Evolutionary conservation across 2,329 filamentous ascomycete genomes (phyloP), one percentile per base, ranked within the genome.

Genomic region (Colletotrichum neosansevieriae): DNA sequence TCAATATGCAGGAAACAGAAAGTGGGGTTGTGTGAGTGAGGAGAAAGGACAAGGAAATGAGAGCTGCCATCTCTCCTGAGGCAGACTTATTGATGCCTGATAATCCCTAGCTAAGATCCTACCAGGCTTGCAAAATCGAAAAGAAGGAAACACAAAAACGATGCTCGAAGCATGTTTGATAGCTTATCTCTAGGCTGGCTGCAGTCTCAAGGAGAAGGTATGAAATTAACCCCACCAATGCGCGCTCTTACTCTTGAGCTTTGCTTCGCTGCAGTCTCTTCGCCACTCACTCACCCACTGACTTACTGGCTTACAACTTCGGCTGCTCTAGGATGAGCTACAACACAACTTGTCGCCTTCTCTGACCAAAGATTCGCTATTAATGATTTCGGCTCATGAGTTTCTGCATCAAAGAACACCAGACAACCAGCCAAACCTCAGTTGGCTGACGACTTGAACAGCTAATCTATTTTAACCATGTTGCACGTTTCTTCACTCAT

Each of bases 51-150:
- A 40, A 50, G 32, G 44, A 40, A 19, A 44, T 61, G 47, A 53
- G 36, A 15, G 45, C 34, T 6, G 51, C 36, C 51, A 19, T 54
- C 51, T 36, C 58, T 53, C 58, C 58, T 61, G 47, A 61, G 58
- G 58, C 58, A 61, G 11, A 61, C 21, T 42, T 51, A n/a, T 61
- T 12, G 58, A 53, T 61, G 58, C 58, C 58, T 53, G 42, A 58
- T 49, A 17, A 9, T 49, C 1, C n/a, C 38, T 32, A 59, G 15
- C 44, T 19, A 40, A 50, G 44, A 29, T 34, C 19, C 40, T 36
- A 1, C 3, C 3, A 17, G 57, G 29, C 42, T 36, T 59, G 29
- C 13, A 12, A 13, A 40, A 59, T 19, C 5, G 1, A 29, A 40
- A 5, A 24, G 38, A 44, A 49, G 1, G 12, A 40, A 36, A n/a